Evolutionary conservation across 2,329 filamentous ascomycete genomes (phyloP).

Genomic region (Macroventuria anomochaeta): DNA sequence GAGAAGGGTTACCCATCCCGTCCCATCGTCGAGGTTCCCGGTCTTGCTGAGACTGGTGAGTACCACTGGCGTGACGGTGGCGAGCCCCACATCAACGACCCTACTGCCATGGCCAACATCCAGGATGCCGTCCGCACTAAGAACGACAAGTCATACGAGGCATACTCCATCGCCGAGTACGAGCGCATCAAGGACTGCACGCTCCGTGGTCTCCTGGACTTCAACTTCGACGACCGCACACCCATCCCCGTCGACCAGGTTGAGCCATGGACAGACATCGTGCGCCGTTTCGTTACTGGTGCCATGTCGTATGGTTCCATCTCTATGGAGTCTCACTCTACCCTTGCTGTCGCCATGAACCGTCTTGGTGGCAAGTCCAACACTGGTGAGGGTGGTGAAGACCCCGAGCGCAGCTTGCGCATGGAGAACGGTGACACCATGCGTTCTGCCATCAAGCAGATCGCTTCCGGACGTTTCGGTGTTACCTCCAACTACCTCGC

Average conservation of each 20-base stretch:
- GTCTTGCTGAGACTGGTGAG: slow-evolving; percentile 89
- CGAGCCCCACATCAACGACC: slow-evolving; percentile 94
- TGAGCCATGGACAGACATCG: slow-evolving; percentile 97
- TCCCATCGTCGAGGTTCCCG: slow-evolving; percentile 75
- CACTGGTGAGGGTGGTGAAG: slow-evolving; percentile 96
- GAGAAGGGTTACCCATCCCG: slow-evolving; percentile 89
- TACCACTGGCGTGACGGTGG: slow-evolving; percentile 99
- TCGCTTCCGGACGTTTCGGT: slow-evolving; percentile 94
- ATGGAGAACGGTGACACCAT: slow-evolving; percentile 94
- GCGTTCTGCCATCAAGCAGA: slow-evolving; percentile 97
- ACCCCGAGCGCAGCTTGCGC: slow-evolving; percentile 84
- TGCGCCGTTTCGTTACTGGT: slow-evolving; percentile 93
- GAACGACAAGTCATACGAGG: slow-evolving; percentile 98
- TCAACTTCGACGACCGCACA: slow-evolving; percentile 86
- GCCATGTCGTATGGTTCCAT: slow-evolving; percentile 99
- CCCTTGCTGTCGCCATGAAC: slow-evolving; percentile 95
- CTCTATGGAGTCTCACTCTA: slow-evolving; percentile 98
- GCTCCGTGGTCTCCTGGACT: slow-evolving; percentile 90
- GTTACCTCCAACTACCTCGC: slow-evolving; percentile 94
- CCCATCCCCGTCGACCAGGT: slow-evolving; percentile 95
- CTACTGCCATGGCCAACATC: slow-evolving; percentile 92
- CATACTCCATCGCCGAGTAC: slow-evolving; percentile 90
- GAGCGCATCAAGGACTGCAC: slow-evolving; percentile 98
- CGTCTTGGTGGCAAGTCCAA: slow-evolving; percentile 95
- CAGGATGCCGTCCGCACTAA: slow-evolving; percentile 95